Evolutionary conservation across 331 rosid species (phyloP).

Genomic region (Stylosanthes scabra): DNA sequence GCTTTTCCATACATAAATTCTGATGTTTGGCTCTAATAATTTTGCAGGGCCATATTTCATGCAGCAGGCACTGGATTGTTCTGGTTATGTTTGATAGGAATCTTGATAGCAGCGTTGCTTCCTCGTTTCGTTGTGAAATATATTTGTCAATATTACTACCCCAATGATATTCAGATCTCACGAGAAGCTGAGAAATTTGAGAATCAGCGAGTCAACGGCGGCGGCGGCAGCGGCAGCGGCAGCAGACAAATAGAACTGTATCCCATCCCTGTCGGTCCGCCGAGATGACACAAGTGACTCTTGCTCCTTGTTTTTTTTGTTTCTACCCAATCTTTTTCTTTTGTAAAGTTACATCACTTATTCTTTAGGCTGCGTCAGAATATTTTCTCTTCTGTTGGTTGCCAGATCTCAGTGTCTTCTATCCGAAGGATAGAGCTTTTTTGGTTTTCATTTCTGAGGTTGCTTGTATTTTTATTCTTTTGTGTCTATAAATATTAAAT

Average conservation of each 20-base stretch:
- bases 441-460: constrained; percentile 36
- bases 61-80: constrained; percentile 51
- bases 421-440: constrained; percentile 73
- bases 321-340: not conserved
- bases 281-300: constrained; percentile 50
- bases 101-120: constrained; percentile 57
- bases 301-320: not conserved
- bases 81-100: constrained; percentile 79
- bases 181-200: constrained; percentile 72
- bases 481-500: constrained; percentile 35
- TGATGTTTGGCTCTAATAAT: constrained; percentile 26
- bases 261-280: constrained; percentile 45
- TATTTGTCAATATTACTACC: constrained; percentile 59
- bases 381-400: constrained; percentile 46
- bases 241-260: constrained; percentile 82
- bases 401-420: constrained; percentile 55
- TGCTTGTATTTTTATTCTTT: constrained; percentile 37
- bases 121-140: constrained; percentile 78
- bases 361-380: constrained; percentile 57
- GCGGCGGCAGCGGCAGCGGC: constrained; percentile 27
- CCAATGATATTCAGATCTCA: constrained; percentile 79
- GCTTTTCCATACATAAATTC: constrained; percentile 9
- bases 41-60: constrained; percentile 79
- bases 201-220: constrained; percentile 44
- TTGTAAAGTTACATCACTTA: constrained; percentile 48